phyloP scores from a whole-genome alignment of 805 yeast species.

The Sugiyamaella americana region DNA sequence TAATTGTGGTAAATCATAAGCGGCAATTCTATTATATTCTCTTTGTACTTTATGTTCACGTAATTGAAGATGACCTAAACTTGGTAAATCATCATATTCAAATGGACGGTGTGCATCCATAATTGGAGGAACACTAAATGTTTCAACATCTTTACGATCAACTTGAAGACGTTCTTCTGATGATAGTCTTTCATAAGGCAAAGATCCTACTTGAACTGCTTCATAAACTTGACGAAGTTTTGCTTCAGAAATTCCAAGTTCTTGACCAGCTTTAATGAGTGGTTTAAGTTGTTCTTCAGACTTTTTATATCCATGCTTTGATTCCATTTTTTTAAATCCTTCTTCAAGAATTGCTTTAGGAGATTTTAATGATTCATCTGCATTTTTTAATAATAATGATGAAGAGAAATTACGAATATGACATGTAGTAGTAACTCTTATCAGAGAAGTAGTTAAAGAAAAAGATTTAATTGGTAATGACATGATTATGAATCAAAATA shows the following conservation, averaged over 20 bases:
- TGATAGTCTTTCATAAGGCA: slow-evolving; percentile 14
- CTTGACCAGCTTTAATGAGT: slow-evolving; percentile 27
- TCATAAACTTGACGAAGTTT: slow-evolving; percentile 25
- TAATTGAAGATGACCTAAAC: slow-evolving; percentile 64
- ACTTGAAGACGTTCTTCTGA: slow-evolving; percentile 16
- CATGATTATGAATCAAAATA: too few species aligned
- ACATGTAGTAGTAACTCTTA: too few species aligned
- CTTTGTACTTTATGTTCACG: slow-evolving; percentile 70
- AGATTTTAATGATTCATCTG: too few species aligned
- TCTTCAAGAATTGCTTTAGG: slow-evolving; percentile 24
- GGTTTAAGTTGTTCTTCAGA: slow-evolving; percentile 24
- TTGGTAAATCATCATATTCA: slow-evolving; percentile 59
- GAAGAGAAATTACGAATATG: too few species aligned
- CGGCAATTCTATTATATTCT: slow-evolving; percentile 73
- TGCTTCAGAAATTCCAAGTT: slow-evolving; percentile 27
- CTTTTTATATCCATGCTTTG: slow-evolving; percentile 22
- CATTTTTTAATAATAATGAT: too few species aligned
- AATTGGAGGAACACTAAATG: slow-evolving; percentile 22
- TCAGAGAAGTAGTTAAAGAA: too few species aligned
- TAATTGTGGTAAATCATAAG: slow-evolving; percentile 85
- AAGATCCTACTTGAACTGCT: slow-evolving; percentile 21
- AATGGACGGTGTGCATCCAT: slow-evolving; percentile 28
- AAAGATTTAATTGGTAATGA: too few species aligned
- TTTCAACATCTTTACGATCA: slow-evolving; percentile 21
- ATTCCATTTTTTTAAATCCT: slow-evolving; percentile 30